phyloP scores from a whole-genome alignment of 73 alveolate genomes.

The Stentor roeselii region DNA sequence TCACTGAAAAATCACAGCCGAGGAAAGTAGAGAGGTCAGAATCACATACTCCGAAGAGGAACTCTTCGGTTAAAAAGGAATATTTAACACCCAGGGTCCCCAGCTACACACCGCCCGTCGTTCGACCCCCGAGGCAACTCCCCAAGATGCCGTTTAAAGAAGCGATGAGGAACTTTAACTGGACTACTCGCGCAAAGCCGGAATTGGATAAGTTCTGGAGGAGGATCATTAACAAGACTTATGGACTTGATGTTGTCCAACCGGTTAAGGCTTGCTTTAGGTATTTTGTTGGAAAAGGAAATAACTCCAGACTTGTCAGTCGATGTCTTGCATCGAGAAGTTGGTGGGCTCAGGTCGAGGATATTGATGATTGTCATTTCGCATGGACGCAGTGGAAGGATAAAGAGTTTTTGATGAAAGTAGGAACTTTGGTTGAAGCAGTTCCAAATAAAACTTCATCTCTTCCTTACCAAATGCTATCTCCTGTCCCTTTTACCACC shows the following conservation, averaged over 20 bases:
- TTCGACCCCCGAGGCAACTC: background rate
- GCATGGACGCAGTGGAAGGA: conserved; percentile 37
- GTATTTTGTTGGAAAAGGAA: conserved; percentile 72
- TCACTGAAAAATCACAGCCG: background rate
- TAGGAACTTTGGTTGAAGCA: background rate
- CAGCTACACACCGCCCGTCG: background rate
- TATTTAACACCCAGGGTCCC: background rate
- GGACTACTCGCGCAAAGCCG: background rate
- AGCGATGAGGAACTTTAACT: background rate
- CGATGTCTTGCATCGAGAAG: conserved; percentile 49
- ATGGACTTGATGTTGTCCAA: background rate
- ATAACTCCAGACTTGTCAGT: conserved; percentile 57
- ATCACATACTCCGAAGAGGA: background rate
- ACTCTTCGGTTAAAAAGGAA: background rate
- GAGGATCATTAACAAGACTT: background rate
- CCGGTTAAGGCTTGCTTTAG: conserved; percentile 32
- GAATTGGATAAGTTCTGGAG: conserved; percentile 20
- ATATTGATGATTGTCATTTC: conserved; percentile 42
- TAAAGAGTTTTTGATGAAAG: background rate
- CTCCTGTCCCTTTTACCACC: background rate
- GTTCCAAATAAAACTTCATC: background rate
- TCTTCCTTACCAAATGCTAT: background rate
- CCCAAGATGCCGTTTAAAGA: conserved; percentile 20
- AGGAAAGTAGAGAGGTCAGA: background rate
- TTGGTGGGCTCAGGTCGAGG: conserved; percentile 67